Evolutionary conservation across 1,284 basidiomycete genomes (phyloP).

Genomic region (Microbotryum silenes-acaulis): DNA sequence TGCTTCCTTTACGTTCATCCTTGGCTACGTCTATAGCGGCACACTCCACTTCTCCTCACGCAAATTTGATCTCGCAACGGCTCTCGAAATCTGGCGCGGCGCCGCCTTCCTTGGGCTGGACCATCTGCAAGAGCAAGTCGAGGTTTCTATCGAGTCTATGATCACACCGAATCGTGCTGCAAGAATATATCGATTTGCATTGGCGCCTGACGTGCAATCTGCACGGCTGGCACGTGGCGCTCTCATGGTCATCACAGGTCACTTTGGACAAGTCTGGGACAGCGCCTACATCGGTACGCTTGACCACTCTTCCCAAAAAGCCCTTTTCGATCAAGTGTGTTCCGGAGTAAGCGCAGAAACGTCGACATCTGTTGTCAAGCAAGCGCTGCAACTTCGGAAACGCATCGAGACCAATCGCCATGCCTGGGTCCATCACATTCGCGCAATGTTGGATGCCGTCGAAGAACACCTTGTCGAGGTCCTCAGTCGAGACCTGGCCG

Average conservation of each 20-base stretch:
- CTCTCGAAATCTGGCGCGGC: conserved; percentile 78
- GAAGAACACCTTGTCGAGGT: conserved; percentile 30
- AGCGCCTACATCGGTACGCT: conserved; percentile 65
- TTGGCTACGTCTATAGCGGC: conserved; percentile 90
- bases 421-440: conserved; percentile 34
- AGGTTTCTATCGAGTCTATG: conserved; percentile 76
- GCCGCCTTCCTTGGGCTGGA: conserved; percentile 72
- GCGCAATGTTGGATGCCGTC: conserved; percentile 42
- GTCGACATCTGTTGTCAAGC: conserved; percentile 51
- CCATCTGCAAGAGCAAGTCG: conserved; percentile 67
- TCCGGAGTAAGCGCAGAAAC: conserved; percentile 58
- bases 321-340: conserved; percentile 59
- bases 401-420: conserved; percentile 35
- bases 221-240: conserved; percentile 60
- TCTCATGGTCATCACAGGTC: conserved; percentile 61
- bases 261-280: conserved; percentile 80
- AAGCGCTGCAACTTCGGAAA: conserved; percentile 31
- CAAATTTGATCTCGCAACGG: conserved; percentile 83
- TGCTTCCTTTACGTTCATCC: conserved; percentile 78
- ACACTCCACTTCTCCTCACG: conserved; percentile 87
- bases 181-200: conserved; percentile 69
- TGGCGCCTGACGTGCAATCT: conserved; percentile 66
- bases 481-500: conserved; percentile 24
- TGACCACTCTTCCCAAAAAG: conserved; percentile 57
- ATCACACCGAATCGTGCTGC: conserved; percentile 52